A percentile compares a stretch with the other conserved stretches of the same genome.
These are phyloP conservation scores for Penicillium sp. DNA, from an alignment of 2,329 filamentous ascomycete genomes.

Conservation along the genomic window DNA sequence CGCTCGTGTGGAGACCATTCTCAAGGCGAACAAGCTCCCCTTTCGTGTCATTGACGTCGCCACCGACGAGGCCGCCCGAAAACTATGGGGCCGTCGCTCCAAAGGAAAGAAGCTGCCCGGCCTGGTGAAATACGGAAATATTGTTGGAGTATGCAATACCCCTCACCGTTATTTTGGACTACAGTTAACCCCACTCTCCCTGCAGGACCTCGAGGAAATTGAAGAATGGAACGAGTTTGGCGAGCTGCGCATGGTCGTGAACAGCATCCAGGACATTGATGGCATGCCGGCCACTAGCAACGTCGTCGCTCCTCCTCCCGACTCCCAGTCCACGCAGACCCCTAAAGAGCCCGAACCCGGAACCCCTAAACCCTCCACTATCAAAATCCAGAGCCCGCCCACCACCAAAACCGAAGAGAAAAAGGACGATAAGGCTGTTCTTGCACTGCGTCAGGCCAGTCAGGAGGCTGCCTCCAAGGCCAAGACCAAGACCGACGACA, in stretches of 20 bases:
- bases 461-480: slow-evolving; percentile 41
- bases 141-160: slow-evolving; percentile 70
- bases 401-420: slow-evolving; percentile 31
- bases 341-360: slow-evolving; percentile 22
- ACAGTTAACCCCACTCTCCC: not conserved
- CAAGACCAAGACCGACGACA: slow-evolving; percentile 27
- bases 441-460: slow-evolving; percentile 46
- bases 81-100: slow-evolving; percentile 81
- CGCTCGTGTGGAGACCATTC: slow-evolving; percentile 90
- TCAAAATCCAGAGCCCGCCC: slow-evolving; percentile 43
- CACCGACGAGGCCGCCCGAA: slow-evolving; percentile 82
- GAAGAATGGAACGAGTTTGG: slow-evolving; percentile 99
- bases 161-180: not conserved
- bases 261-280: slow-evolving; percentile 39
- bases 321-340: slow-evolving; percentile 25
- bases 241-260: slow-evolving; percentile 83
- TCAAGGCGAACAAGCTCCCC: slow-evolving; percentile 89
- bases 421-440: slow-evolving; percentile 38
- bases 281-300: slow-evolving; percentile 32
- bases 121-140: slow-evolving; percentile 79
- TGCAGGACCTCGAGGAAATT: slow-evolving; percentile 83
- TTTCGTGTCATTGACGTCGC: slow-evolving; percentile 92
- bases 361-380: slow-evolving; percentile 35
- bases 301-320: slow-evolving; percentile 16
- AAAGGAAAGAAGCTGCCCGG: slow-evolving; percentile 87